Evolutionary conservation across 495 filamentous ascomycete genomes (phyloP), one percentile per base, ranked within the genome.

Genomic region (Aspergillus cristatus): DNA sequence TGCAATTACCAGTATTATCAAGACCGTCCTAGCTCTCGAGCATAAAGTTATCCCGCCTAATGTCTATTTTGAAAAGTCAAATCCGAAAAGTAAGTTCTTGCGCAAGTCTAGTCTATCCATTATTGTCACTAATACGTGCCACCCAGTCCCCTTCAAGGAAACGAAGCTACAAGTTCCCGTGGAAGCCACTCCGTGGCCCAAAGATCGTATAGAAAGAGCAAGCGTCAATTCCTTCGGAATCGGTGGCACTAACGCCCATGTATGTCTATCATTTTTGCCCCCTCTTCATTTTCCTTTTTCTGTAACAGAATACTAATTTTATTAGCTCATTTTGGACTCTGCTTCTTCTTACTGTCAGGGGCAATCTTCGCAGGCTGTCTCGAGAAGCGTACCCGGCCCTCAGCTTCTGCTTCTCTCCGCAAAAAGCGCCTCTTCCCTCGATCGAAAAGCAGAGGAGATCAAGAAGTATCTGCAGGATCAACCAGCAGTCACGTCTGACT

Each of bases 1-100:
- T 3, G 75, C 72, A 4, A 33, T 78, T 32, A 74, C 76, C 2
- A 70, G 68, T 3, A 15, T 79, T 0, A 50, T 82, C 2, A 79
- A 79, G 51, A 62, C 65, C 1, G 56, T 68, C 1, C 45, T 72
- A 17, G 60, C 68, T 15, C 56, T 82, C 38, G 62, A 68, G 38
- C 55, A 74, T 32, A 41, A 40, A 8, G 38, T 49, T 0, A 60
- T 77, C 8, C 68, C 70, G 0, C 72, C 76, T 0, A 82, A 76
- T 38, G 32, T 46, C 18, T 24, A 50, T 13, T 46, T 50, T 34
- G 14, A 12, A 1, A 34, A 18, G 4, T 39, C 42, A 1, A 50
- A 41, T 29, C 42, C 47, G 1, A 38, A 39, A 33, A 46, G 47
- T 50, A 43, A 18, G 34, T n/a, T n/a, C n/a, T n/a, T n/a, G n/a